Conservation (phyloP, 2,329 filamentous ascomycete genomes). For the Apiospora rasikravindrae region DNA sequence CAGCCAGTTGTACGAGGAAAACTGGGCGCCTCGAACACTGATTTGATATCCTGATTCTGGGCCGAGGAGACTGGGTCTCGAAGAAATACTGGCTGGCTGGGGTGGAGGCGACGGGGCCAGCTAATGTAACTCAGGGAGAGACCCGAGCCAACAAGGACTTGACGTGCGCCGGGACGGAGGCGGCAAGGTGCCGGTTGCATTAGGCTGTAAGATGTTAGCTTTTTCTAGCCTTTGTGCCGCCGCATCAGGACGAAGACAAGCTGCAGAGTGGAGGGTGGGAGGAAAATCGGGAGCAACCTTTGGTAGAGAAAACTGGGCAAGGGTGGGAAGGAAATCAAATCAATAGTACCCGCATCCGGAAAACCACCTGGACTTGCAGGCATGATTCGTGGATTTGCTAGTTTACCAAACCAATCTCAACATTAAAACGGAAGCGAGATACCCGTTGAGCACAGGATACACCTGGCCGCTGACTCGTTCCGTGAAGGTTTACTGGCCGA, state of each 20-base stretch:
- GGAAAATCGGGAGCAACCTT: slow-evolving; percentile 5
- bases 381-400: slow-evolving; percentile 12
- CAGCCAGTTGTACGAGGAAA: slow-evolving; percentile 62
- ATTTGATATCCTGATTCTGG: neutral
- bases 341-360: neutral
- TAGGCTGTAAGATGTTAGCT: slow-evolving; percentile 6
- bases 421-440: slow-evolving; percentile 2
- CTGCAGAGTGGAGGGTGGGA: neutral
- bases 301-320: neutral
- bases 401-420: neutral
- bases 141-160: neutral
- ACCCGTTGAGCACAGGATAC: neutral
- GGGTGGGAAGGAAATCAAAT: neutral
- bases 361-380: neutral
- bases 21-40: slow-evolving; percentile 42
- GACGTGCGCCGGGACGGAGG: neutral
- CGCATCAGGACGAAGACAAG: neutral
- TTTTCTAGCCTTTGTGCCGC: slow-evolving; percentile 4
- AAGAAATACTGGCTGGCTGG: neutral
- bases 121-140: neutral
- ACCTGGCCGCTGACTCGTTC: neutral
- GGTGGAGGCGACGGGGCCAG: neutral
- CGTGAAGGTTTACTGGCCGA: neutral
- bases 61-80: neutral
- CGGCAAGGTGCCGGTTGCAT: neutral